Evolutionary conservation across 2,329 filamentous ascomycete species (phyloP).

Genomic region (Ascochyta clinopodiicola): DNA sequence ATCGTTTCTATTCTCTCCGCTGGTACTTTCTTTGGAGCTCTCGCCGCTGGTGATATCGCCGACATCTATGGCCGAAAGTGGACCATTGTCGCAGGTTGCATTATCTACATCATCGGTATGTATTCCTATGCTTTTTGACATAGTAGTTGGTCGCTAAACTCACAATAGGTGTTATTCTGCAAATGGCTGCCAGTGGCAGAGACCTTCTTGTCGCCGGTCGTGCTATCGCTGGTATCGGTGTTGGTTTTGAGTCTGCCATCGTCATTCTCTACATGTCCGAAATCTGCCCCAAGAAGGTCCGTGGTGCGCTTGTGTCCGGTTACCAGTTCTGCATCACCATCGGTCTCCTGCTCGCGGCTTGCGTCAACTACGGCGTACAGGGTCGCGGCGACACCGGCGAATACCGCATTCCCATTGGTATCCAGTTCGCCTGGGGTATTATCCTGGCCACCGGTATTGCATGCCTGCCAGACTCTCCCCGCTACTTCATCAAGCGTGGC

Average conservation of each 20-base stretch:
- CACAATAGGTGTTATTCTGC: conserved; percentile 13
- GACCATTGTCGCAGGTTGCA: conserved; percentile 52
- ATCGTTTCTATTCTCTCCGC: conserved; percentile 82
- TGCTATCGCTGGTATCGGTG: conserved; percentile 40
- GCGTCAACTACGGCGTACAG: conserved; percentile 67
- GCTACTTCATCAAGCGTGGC: conserved; percentile 57
- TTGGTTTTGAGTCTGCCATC: conserved; percentile 39
- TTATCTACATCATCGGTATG: conserved; percentile 36
- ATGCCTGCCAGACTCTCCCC: conserved; percentile 38
- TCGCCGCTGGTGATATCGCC: conserved; percentile 68
- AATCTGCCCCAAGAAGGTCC: conserved; percentile 73
- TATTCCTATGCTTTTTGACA: conserved; percentile 12
- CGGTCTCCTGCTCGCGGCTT: conserved; percentile 67
- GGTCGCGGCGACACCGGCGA: conserved; percentile 63
- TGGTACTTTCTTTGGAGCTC: conserved; percentile 75
- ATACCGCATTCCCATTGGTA: conserved; percentile 74
- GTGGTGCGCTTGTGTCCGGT: conserved; percentile 69
- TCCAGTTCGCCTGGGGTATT: conserved; percentile 74
- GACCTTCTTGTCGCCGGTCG: conserved; percentile 32
- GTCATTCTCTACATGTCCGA: conserved; percentile 73
- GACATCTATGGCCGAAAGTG: conserved; percentile 72
- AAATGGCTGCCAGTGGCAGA: conserved; percentile 14
- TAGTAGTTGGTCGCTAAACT: conserved; percentile 18
- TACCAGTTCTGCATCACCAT: conserved; percentile 74
- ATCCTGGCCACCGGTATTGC: conserved; percentile 61